These are phyloP conservation scores for Apiospora sp. DNA, from an alignment of 2,329 filamentous ascomycete genomes.

Conservation along the genomic window DNA sequence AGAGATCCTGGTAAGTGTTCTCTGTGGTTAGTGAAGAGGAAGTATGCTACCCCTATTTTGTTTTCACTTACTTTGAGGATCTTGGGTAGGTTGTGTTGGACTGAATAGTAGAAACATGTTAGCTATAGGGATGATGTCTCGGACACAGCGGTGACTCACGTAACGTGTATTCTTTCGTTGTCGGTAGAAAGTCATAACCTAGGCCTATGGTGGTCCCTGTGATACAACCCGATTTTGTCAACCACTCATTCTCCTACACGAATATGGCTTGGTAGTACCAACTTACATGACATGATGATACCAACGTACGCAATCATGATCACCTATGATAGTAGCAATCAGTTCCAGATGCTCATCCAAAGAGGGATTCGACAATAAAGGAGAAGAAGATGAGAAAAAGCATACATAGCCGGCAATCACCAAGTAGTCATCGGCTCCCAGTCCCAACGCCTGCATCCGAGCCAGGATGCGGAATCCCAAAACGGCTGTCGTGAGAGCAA, in stretches of 20 bases:
- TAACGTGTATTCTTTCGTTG: neutral
- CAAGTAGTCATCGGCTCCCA: neutral
- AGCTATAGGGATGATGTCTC: too few relatives aligned
- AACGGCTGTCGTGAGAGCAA: neutral
- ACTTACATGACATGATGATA: neutral
- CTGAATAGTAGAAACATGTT: neutral
- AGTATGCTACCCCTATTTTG: too few relatives aligned
- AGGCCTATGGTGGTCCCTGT: neutral
- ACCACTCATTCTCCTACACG: neutral
- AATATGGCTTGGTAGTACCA: neutral
- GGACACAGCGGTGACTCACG: neutral
- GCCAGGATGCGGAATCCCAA: neutral
- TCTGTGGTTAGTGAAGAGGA: too few relatives aligned
- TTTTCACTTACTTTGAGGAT: neutral
- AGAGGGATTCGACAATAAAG: neutral
- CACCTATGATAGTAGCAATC: neutral
- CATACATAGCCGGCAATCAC: neutral
- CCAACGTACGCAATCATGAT: neutral
- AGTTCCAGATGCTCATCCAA: neutral
- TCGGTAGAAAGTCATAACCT: neutral
- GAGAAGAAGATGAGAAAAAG: neutral
- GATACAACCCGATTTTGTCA: neutral
- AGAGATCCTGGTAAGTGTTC: neutral
- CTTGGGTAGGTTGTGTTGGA: neutral
- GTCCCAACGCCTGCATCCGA: neutral